Evolutionary conservation across 176 grass and related monocot genomes (phyloP), one percentile per base, ranked within the genome.

Genomic region (Miscanthus lutarioriparius): DNA sequence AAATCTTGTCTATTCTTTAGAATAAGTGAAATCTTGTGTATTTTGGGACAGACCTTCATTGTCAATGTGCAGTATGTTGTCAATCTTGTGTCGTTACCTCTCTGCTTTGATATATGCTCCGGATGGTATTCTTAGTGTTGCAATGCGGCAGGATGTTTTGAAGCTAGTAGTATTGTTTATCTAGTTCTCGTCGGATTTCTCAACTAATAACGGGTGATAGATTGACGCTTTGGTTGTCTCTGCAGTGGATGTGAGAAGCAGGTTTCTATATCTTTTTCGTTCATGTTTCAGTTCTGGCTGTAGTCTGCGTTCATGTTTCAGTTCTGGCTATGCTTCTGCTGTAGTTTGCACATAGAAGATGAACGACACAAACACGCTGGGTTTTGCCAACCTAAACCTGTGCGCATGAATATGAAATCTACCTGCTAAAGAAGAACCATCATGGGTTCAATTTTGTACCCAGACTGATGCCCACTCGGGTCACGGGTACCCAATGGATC

Each of bases 21-120:
- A 79, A 79, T 66, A 79, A 80, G 20, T 80, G 30, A 49, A 83
- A 79, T 82, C 45, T 25, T 61, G 66, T 67, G 43, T 85, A 72
- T 77, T 77, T 85, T 72, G 27, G 33, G n/a, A 33, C 48, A 19
- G 23, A 25, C n/a, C 23, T 49, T 54, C 38, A 48, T 69, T 67
- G 54, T 58, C 19, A 69, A 15, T 90, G 38, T 49, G 10, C 74
- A 74, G 59, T 82, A 73, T 78, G 38, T 15, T 74, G 70, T 77
- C 61, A 75, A 81, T 85, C 5, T 70, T 74, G 2, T 9, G 43
- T 6, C 26, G 5, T 49, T 73, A 15, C 26, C 16, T 74, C 8
- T 47, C 7, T 19, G 27, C 44, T 28, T 73, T 48, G n/a, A 25
- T 61, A 61, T 61, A 25, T 61, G n/a, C n/a, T 2, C 19, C 19